A percentile compares a stretch with the other conserved stretches of the same genome.
Conservation (phyloP, 257 asterid species). For the Verbascum thapsus region DNA sequence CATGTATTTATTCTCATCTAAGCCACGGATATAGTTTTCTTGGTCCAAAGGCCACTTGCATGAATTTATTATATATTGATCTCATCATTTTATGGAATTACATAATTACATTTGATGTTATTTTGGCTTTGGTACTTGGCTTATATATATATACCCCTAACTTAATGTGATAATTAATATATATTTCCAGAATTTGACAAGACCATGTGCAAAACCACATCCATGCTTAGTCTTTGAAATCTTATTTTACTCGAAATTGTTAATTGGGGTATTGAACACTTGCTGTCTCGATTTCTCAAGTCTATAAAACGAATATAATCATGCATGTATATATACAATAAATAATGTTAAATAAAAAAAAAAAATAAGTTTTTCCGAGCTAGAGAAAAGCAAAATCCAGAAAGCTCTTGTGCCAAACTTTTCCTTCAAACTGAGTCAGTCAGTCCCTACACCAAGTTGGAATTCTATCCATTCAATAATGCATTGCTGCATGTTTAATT, state of each 20-base stretch:
- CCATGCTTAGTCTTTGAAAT: too few species aligned
- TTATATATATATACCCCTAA: too few species aligned
- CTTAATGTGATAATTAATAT: too few species aligned
- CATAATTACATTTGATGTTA: constrained; percentile 6
- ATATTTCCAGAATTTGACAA: too few species aligned
- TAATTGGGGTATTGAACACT: too few species aligned
- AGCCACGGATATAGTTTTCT: constrained; percentile 35
- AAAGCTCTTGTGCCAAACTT: constrained; percentile 53
- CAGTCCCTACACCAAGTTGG: constrained; percentile 50
- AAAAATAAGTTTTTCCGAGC: too few species aligned
- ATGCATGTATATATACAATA: too few species aligned
- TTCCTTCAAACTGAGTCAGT: constrained; percentile 37
- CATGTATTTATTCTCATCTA: constrained; percentile 40
- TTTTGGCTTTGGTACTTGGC: background rate
- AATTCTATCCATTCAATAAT: constrained; percentile 55
- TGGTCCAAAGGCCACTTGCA: constrained; percentile 41
- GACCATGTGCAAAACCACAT: too few species aligned
- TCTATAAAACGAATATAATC: too few species aligned
- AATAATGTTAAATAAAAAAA: too few species aligned
- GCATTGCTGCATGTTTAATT: constrained; percentile 28
- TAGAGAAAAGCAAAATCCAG: constrained; percentile 37
- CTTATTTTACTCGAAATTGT: too few species aligned
- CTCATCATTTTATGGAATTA: constrained; percentile 28
- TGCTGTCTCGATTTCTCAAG: too few species aligned
- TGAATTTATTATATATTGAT: constrained; percentile 27